Evolutionary conservation across 768 basidiomycete genomes (phyloP).

Genomic region (Tricholoma sp.): DNA sequence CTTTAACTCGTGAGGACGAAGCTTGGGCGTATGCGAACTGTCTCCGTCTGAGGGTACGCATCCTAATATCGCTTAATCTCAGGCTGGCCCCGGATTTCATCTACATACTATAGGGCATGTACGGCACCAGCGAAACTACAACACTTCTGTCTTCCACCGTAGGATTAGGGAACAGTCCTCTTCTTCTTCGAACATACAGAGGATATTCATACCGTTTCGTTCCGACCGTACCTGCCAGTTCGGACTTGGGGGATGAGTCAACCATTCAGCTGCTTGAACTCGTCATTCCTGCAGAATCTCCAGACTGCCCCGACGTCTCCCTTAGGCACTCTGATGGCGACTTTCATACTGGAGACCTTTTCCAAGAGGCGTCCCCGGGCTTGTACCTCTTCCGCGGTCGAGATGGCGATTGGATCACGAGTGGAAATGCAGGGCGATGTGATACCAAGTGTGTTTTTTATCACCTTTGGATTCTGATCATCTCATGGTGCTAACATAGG

Average conservation of each 20-base stretch:
- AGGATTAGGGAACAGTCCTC: conserved; percentile 43
- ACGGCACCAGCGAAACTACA: conserved; percentile 79
- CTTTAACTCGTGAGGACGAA: conserved; percentile 67
- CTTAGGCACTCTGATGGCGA: conserved; percentile 52
- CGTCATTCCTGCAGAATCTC: conserved; percentile 50
- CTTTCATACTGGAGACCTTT: conserved; percentile 67
- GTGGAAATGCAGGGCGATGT: conserved; percentile 59
- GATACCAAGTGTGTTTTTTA: conserved; percentile 51
- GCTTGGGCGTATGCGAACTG: conserved; percentile 63
- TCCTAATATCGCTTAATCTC: conserved; percentile 9
- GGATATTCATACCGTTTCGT: conserved; percentile 65
- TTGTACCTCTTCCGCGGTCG: conserved; percentile 53
- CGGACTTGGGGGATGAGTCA: conserved; percentile 37
- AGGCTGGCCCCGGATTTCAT: conserved; percentile 15
- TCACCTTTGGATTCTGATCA: conserved; percentile 2
- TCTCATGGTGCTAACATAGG: conserved; percentile 24
- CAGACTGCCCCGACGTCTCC: conserved; percentile 53
- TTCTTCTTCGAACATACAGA: conserved; percentile 52
- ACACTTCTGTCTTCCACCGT: conserved; percentile 62
- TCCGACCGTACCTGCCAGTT: conserved; percentile 40
- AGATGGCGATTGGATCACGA: conserved; percentile 73
- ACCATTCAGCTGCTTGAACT: conserved; percentile 50
- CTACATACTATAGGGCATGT: conserved; percentile 52
- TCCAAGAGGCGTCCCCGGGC: conserved; percentile 48
- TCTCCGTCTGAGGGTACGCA: conserved; percentile 56